Percentiles rank a stretch among this genome's conserved stretches.
Conservation (phyloP, 1,139 yeast species). For the Debaryomycetaceae sp. region DNA sequence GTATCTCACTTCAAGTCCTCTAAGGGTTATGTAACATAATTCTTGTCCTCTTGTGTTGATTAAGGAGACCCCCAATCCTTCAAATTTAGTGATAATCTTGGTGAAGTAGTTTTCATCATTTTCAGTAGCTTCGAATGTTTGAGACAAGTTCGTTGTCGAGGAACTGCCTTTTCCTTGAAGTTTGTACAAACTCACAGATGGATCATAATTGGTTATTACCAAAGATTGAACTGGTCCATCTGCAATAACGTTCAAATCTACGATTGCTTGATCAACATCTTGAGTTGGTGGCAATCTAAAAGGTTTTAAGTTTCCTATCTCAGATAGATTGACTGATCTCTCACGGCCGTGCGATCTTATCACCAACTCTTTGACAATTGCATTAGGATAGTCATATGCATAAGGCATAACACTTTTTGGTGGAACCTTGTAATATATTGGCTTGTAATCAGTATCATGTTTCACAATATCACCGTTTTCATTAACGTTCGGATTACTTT, state of each 20-base stretch:
- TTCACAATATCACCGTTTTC: conserved; percentile 63
- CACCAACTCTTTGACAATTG: conserved; percentile 74
- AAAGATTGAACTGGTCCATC: conserved; percentile 94
- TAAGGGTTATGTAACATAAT: conserved; percentile 71
- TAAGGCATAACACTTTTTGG: conserved; percentile 96
- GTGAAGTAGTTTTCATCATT: conserved; percentile 67
- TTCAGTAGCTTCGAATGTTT: conserved; percentile 63
- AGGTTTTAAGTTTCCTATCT: conserved; percentile 87
- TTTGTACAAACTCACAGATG: conserved; percentile 72
- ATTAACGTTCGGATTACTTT: conserved; percentile 76
- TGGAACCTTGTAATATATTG: conserved; percentile 76
- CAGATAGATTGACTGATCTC: conserved; percentile 80
- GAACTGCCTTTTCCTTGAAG: conserved; percentile 29
- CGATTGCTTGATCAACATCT: conserved; percentile 47
- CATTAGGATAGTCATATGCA: conserved; percentile 97
- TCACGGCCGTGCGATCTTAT: conserved; percentile 71
- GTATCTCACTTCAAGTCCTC: conserved; percentile 79
- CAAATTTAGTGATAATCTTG: conserved; percentile 62
- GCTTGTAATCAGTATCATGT: conserved; percentile 54
- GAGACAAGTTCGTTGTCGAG: conserved; percentile 28
- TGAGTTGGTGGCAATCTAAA: conserved; percentile 64
- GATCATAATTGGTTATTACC: conserved; percentile 79
- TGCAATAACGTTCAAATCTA: conserved; percentile 89
- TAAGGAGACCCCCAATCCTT: conserved; percentile 87
- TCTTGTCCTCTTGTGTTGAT: conserved; percentile 73